Conservation (phyloP, 495 filamentous ascomycete species). For the Neurospora sublineolata region DNA sequence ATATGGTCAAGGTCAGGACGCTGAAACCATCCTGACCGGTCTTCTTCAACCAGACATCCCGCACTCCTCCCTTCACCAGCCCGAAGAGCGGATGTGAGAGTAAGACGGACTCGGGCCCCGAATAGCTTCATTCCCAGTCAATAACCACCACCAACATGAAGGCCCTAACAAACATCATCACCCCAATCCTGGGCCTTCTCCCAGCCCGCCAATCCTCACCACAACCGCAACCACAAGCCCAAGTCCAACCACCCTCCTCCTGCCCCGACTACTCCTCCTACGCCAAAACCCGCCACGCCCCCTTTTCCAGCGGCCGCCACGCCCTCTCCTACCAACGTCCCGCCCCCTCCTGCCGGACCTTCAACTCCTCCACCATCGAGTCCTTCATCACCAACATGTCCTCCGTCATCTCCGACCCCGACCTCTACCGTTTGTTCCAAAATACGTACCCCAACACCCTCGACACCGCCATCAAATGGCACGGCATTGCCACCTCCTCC, state of each 20-base stretch:
- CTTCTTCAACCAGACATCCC: not conserved
- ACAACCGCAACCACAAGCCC: not conserved
- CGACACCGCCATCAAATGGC: conserved; percentile 57
- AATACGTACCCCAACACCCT: conserved; percentile 58
- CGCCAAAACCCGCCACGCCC: conserved; percentile 32
- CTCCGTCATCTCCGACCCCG: conserved; percentile 45
- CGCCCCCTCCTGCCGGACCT: conserved; percentile 46
- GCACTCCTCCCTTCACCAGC: not conserved
- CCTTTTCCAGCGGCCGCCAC: conserved; percentile 33
- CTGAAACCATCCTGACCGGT: not conserved
- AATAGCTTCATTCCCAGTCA: not conserved
- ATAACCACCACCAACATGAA: not conserved
- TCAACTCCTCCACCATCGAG: conserved; percentile 45
- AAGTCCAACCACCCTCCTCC: not conserved
- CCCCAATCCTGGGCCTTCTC: not conserved
- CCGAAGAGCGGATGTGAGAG: not conserved
- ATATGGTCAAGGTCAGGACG: not conserved
- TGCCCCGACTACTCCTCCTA: conserved; percentile 47
- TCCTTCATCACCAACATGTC: conserved; percentile 37
- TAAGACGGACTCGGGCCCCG: not conserved
- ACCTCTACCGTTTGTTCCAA: conserved; percentile 52
- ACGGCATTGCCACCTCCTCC: conserved; percentile 32
- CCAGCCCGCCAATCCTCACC: not conserved
- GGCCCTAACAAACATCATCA: not conserved
- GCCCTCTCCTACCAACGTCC: conserved; percentile 48